These are phyloP conservation scores for Stephania yunnanensis DNA, from an alignment of 164 flowering plant genomes.

Conservation along the genomic window DNA sequence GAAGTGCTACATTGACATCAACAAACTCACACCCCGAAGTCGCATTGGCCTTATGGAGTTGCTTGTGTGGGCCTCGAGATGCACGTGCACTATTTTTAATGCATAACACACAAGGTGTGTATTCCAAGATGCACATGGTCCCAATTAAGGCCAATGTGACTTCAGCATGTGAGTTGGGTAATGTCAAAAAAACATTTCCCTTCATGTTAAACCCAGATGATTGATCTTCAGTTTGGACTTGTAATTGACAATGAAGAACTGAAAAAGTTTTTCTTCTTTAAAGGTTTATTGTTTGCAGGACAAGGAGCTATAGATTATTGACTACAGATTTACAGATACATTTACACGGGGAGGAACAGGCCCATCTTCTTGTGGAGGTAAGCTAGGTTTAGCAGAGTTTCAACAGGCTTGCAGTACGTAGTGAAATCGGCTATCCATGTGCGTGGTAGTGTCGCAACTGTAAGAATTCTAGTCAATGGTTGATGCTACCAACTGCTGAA, in stretches of 20 bases:
- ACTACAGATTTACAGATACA: neutral
- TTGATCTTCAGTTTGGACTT: too few species aligned
- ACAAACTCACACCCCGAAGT: too few species aligned
- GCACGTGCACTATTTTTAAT: too few species aligned
- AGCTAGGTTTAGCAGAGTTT: neutral
- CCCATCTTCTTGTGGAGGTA: neutral
- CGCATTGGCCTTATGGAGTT: too few species aligned
- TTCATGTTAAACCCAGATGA: neutral
- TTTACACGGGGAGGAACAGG: neutral
- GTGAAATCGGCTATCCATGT: neutral
- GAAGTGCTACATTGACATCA: too few species aligned
- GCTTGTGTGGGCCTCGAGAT: too few species aligned
- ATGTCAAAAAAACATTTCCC: too few species aligned
- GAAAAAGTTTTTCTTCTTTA: neutral
- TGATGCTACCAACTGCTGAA: slow-evolving; percentile 39
- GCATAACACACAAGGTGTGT: too few species aligned
- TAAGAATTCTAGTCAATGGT: slow-evolving; percentile 29
- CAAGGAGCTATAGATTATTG: neutral
- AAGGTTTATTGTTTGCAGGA: neutral
- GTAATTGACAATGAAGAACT: neutral
- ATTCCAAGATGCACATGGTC: too few species aligned
- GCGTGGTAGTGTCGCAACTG: neutral
- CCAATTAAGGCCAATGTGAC: neutral
- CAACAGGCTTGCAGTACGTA: neutral
- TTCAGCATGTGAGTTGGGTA: neutral